Percentiles rank a stretch among this genome's conserved stretches.
phyloP scores from a whole-genome alignment of 2,329 filamentous ascomycete genomes.

The Scedosporium boydii region DNA sequence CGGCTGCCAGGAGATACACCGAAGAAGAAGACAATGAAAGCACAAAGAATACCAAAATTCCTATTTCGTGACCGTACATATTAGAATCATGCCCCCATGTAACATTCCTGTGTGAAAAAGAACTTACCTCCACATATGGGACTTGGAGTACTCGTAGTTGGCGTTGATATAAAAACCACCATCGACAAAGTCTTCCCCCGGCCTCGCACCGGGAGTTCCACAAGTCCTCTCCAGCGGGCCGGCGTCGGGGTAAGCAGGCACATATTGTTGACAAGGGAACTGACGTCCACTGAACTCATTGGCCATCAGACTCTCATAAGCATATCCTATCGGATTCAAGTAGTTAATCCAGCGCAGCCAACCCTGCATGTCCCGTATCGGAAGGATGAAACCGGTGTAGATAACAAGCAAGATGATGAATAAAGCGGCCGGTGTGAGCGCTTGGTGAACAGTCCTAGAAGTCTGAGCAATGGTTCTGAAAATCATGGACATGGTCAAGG shows the following conservation, averaged over 20 bases:
- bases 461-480: conserved; percentile 74
- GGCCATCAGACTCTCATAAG: conserved; percentile 17
- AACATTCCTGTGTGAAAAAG: background rate
- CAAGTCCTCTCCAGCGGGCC: conserved; percentile 26
- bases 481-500: conserved; percentile 74
- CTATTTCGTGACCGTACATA: conserved; percentile 12
- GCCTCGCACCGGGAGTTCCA: conserved; percentile 30
- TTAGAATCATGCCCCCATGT: background rate
- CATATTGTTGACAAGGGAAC: conserved; percentile 23
- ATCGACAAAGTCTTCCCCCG: conserved; percentile 29
- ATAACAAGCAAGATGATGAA: conserved; percentile 42
- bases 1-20: conserved; percentile 39
- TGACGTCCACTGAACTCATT: conserved; percentile 16
- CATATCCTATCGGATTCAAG: conserved; percentile 53
- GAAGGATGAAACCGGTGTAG: conserved; percentile 43
- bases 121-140: conserved; percentile 33
- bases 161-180: conserved; percentile 34
- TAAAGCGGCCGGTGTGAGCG: conserved; percentile 46
- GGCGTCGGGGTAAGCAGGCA: conserved; percentile 14
- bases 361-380: conserved; percentile 18
- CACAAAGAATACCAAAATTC: conserved; percentile 48
- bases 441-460: conserved; percentile 59
- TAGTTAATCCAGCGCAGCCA: conserved; percentile 51
- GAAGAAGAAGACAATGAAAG: conserved; percentile 38
- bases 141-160: conserved; percentile 32